Evolutionary conservation across 306 rosid genomes (phyloP).

Genomic region (Glycine tomentella): DNA sequence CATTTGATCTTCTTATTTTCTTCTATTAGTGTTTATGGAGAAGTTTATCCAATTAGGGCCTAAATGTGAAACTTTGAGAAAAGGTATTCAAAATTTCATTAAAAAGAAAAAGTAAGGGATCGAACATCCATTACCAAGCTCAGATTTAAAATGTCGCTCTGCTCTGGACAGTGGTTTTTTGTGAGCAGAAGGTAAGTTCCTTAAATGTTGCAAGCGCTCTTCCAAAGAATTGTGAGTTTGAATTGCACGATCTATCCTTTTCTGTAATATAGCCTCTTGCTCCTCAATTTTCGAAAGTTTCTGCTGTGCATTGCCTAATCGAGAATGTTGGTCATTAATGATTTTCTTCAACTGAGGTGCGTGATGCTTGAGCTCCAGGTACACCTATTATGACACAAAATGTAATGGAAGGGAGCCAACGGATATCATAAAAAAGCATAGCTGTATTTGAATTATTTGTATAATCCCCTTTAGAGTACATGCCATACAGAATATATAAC

Average conservation of each 20-base stretch:
- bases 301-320: slow-evolving; percentile 63
- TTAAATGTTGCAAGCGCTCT: slow-evolving; percentile 74
- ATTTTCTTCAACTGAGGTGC: slow-evolving; percentile 86
- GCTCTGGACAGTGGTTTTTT: slow-evolving; percentile 89
- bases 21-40: neutral
- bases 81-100: slow-evolving; percentile 11
- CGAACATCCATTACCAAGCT: slow-evolving; percentile 75
- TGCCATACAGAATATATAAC: slow-evolving; percentile 25
- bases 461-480: slow-evolving; percentile 24
- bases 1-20: neutral
- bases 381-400: slow-evolving; percentile 60
- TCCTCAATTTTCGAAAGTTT: slow-evolving; percentile 72
- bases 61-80: neutral
- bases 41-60: neutral
- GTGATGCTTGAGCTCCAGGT: slow-evolving; percentile 86
- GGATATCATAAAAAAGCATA: slow-evolving; percentile 32
- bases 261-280: slow-evolving; percentile 61
- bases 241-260: slow-evolving; percentile 63
- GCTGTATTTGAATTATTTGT: slow-evolving; percentile 7
- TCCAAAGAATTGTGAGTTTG: slow-evolving; percentile 71
- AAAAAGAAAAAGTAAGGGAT: slow-evolving; percentile 33
- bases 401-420: slow-evolving; percentile 21
- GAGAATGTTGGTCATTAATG: slow-evolving; percentile 74
- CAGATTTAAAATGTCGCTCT: slow-evolving; percentile 79
- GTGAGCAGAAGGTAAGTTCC: slow-evolving; percentile 76